Base-by-base conservation (phyloP, 148 eudicot genomes). In the Pharnaceum exiguum region DNA sequence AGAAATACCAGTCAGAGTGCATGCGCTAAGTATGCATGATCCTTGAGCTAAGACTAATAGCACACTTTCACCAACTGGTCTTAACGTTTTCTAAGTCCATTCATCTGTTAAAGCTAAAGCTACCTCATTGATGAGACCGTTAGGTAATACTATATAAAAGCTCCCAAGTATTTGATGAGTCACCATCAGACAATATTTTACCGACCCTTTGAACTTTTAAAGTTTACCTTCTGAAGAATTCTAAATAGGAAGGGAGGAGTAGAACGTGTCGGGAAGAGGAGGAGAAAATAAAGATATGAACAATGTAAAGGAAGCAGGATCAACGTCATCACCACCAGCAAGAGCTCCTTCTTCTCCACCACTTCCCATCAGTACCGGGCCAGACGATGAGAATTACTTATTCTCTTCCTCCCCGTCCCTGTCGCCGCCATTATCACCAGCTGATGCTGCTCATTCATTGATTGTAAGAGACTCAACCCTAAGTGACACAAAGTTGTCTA, bases 361-460 rank as follows among this genome's bases (percentile, higher is more conserved):
- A 29, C 57, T 63, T 55, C 74, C 74, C 25, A 18, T 62, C 46
- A 62, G 74, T 64, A 70, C 40, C 18, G 63, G 74, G 59, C 74
- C 68, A 0, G 69, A 35, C 57, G 26, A 63, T 31, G 59, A 63
- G 59, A 50, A 56, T 23, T 63, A 70, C 51, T 19, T 47, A 1
- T 42, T 70, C 59, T 70, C 68, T 26, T 21, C 39, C 11, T 31
- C 62, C 2, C 37, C 64, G 4, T 48, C 61, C 1, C 36, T 25
- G 12, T 55, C 73, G 5, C 66, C 68, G 1, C 45, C 38, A 32
- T 28, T 48, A 6, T 55, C 73, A n/a, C 52, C 68, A 25, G 39
- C 45, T 0, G 23, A 18, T 10, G 48, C 74, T 22, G 13, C 53
- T 19, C 12, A 12, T 31, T 16, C 51, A 13, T 70, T 63, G 25